Conservation (phyloP, 768 basidiomycete species). For the Cantharellus anzutake region DNA sequence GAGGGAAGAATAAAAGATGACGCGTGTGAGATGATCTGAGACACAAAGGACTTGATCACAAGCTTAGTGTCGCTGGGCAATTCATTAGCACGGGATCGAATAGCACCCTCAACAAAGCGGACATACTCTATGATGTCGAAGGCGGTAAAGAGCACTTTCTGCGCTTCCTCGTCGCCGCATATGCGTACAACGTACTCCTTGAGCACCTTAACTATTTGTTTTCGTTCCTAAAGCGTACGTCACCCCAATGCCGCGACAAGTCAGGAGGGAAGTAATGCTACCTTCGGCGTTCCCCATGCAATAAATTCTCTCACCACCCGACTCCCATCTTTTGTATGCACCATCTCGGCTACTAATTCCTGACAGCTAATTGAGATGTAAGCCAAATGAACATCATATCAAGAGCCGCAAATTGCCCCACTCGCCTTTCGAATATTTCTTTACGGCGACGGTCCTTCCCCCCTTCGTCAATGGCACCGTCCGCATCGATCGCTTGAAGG, state of each 20-base stretch:
- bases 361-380: slow-evolving; percentile 34
- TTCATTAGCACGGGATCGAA: neutral
- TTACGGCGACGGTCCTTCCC: slow-evolving; percentile 44
- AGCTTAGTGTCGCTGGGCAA: slow-evolving; percentile 70
- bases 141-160: slow-evolving; percentile 75
- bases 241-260: neutral
- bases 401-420: too few relatives aligned
- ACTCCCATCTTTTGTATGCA: slow-evolving; percentile 85
- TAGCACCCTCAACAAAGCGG: neutral
- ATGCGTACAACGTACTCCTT: slow-evolving; percentile 83
- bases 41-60: slow-evolving; percentile 56
- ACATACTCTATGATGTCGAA: slow-evolving; percentile 77
- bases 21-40: slow-evolving; percentile 42
- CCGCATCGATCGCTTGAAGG: slow-evolving; percentile 37
- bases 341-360: slow-evolving; percentile 77
- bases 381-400: neutral
- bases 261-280: slow-evolving; percentile 12
- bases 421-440: slow-evolving; percentile 67
- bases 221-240: slow-evolving; percentile 43
- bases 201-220: slow-evolving; percentile 74
- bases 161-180: slow-evolving; percentile 77
- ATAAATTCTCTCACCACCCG: slow-evolving; percentile 73
- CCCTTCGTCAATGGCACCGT: slow-evolving; percentile 35
- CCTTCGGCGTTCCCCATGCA: slow-evolving; percentile 68
- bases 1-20: slow-evolving; percentile 31